Base-by-base conservation (phyloP, 371 early-diverging fungal species). In the Mortierella sp. region DNA sequence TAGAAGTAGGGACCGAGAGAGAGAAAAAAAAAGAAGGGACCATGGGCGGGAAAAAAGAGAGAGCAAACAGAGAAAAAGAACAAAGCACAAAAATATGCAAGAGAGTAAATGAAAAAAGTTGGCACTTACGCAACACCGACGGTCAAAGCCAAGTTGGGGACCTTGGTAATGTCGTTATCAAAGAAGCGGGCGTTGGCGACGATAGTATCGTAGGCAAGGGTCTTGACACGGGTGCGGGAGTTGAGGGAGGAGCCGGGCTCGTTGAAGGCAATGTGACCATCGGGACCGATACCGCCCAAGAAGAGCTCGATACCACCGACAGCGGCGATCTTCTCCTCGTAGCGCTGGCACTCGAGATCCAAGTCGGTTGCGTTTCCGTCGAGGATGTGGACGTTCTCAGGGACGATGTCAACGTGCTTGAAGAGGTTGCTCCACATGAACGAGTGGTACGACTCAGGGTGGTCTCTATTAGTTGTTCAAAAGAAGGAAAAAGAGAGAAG, bases 201-300 rank as follows among this genome's bases (percentile, higher is more conserved):
- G 65, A 97, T 96, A 13, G 97, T 97, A 74, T 97, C 97, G 86
- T 97, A 97, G 5, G 97, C 97, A 47, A 97, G 88, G 24, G 97
- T 97, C 90, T 97, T 97, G 88, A 96, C 96, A 54, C 97, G 92
- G 5, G 97, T 96, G n/a, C 95, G 92, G 1, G 96, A 96, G 73
- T 93, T 94, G 47, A 97, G 89, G 19, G 96, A 96, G 28, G 96
- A 96, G 24, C 97, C 97, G 11, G 97, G 97, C 82, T 97, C 97
- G 80, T 97, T 97, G 82, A 97, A 97, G 14, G 97, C 97, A 85
- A 97, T 96, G 81, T 97, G 97, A 57, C 97, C 97, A 85, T 97
- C 97, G 4, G 97, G 97, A 10, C 97, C 97, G 74, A 96, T 96
- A 77, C 95, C 96, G 48, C 96, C 94, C 74, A 96, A 81, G 84